Conservation (phyloP, 2,329 filamentous ascomycete genomes). For the Celoporthe dispersa region DNA sequence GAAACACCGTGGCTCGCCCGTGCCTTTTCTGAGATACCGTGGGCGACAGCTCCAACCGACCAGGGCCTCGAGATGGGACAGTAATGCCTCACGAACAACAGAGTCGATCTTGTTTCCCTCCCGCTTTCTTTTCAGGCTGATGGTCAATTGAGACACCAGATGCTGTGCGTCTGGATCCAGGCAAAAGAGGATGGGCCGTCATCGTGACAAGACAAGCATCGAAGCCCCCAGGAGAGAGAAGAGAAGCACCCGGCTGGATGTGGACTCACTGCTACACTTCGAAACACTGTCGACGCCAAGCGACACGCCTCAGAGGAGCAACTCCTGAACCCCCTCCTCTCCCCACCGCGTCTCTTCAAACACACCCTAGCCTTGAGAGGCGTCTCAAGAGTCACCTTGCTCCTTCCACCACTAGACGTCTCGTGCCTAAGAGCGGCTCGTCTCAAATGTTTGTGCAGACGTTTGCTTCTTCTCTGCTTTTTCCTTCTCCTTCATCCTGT, state of each 20-base stretch:
- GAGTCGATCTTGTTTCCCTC: too few relatives aligned
- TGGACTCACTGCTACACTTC: not conserved
- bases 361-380: conserved; percentile 18
- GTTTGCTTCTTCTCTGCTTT: not conserved
- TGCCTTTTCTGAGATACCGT: not conserved
- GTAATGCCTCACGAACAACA: not conserved
- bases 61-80: not conserved
- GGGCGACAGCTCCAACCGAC: not conserved
- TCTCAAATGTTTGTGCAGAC: not conserved
- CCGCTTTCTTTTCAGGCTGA: not conserved
- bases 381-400: conserved; percentile 25
- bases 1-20: conserved; percentile 2
- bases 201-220: not conserved
- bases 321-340: conserved; percentile 5
- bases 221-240: not conserved
- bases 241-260: not conserved
- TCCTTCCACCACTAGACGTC: conserved; percentile 26
- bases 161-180: not conserved
- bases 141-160: not conserved
- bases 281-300: conserved; percentile 6
- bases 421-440: conserved; percentile 8
- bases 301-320: not conserved
- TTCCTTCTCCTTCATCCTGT: not conserved
- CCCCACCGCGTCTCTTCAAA: conserved; percentile 14
- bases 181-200: not conserved